Evolutionary conservation across 2,329 filamentous ascomycete genomes (phyloP).

Genomic region (Pseudovirgaria hyperparasitica): DNA sequence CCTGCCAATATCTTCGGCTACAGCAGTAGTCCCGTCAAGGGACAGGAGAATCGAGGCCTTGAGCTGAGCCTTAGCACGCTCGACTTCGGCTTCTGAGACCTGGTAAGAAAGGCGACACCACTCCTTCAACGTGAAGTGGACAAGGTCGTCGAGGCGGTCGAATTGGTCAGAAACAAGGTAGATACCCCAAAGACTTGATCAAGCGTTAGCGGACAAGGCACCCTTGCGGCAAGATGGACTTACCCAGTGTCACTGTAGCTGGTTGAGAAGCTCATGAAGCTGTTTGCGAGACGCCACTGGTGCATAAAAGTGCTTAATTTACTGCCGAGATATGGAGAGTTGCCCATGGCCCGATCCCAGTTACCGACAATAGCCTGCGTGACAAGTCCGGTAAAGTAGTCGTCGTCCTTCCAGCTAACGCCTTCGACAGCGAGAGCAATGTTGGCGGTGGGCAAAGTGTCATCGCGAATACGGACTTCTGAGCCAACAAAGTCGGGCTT

Average conservation of each 20-base stretch:
- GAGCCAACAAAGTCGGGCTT: conserved; percentile 94
- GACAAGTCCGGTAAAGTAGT: conserved; percentile 97
- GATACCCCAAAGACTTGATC: conserved; percentile 88
- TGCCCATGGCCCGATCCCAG: conserved; percentile 98
- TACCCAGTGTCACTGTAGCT: conserved; percentile 99
- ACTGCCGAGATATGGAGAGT: conserved; percentile 93
- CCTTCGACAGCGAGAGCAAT: conserved; percentile 98
- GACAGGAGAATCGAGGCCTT: conserved; percentile 97
- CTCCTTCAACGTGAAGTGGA: conserved; percentile 96
- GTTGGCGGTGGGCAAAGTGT: conserved; percentile 91
- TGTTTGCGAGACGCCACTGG: conserved; percentile 92
- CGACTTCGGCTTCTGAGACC: conserved; percentile 80
- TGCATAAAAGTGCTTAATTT: conserved; percentile 93
- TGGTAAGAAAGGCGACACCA: conserved; percentile 89
- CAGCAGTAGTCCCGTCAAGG: conserved; percentile 91
- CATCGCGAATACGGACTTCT: conserved; percentile 88
- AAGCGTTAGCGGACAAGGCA: conserved; percentile 14
- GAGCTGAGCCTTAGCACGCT: conserved; percentile 97
- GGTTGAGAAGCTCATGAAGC: conserved; percentile 99
- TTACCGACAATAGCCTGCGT: conserved; percentile 98
- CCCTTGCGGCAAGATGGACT: conserved; percentile 20
- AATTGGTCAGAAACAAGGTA: conserved; percentile 91
- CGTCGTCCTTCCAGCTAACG: conserved; percentile 98
- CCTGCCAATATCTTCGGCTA: conserved; percentile 96
- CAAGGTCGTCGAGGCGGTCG: conserved; percentile 80